These are phyloP conservation scores for Kazachstania bromeliacearum DNA, from an alignment of 805 yeast genomes.

Conservation along the genomic window DNA sequence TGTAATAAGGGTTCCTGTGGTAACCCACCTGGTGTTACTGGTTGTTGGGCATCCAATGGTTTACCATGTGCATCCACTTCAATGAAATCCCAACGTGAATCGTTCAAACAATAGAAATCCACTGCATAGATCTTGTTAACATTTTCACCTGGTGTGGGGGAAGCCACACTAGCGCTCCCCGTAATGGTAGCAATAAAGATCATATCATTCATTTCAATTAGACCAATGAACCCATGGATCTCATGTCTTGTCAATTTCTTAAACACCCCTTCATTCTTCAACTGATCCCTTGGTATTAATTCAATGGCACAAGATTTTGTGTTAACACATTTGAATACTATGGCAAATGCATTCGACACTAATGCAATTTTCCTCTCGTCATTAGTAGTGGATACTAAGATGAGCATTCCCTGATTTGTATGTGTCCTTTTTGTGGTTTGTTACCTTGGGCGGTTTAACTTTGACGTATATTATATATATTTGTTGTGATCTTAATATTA, in stretches of 20 bases:
- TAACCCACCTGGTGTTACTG: constrained; percentile 12
- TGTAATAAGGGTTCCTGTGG: constrained; percentile 32
- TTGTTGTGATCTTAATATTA: no score
- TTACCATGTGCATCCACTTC: constrained; percentile 59
- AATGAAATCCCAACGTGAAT: constrained; percentile 71
- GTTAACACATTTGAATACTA: constrained; percentile 13
- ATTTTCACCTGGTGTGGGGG: constrained; percentile 68
- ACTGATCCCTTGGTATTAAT: constrained; percentile 32
- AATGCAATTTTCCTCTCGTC: constrained; percentile 10
- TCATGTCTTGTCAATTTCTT: constrained; percentile 37
- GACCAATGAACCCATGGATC: constrained; percentile 69
- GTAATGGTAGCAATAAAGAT: constrained; percentile 74
- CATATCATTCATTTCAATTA: constrained; percentile 58
- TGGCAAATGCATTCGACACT: constrained; percentile 9
- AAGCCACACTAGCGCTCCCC: constrained; percentile 66
- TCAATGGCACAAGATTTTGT: constrained; percentile 38
- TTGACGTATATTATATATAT: no score
- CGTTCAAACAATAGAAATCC: constrained; percentile 71
- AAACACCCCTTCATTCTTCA: constrained; percentile 32
- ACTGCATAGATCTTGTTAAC: constrained; percentile 73
- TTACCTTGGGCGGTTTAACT: no score
- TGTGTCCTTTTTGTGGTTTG: no score
- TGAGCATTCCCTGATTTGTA: constrained; percentile 13
- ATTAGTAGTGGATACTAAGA: constrained; percentile 12
- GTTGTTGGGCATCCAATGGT: constrained; percentile 5